phyloP scores from a whole-genome alignment of 2,329 filamentous ascomycete species.

The Microascus cirrosus region DNA sequence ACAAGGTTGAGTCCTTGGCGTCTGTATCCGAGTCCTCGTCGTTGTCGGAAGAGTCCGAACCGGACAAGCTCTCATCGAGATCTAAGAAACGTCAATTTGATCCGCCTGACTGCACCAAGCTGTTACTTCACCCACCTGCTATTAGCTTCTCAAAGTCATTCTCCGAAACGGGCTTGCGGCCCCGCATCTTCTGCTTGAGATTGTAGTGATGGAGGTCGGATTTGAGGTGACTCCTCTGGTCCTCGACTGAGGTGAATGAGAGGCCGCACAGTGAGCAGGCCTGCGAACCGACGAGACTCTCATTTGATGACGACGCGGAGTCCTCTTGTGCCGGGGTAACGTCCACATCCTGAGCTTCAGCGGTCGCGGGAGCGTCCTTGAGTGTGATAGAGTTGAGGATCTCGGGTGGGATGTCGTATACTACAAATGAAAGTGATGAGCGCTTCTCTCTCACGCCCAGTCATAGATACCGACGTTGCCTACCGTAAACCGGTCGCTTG shows the following conservation, averaged over 20 bases:
- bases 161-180: conserved; percentile 61
- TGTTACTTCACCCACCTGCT: conserved; percentile 26
- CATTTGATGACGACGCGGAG: conserved; percentile 9
- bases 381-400: conserved; percentile 2
- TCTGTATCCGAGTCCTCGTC: conserved; percentile 53
- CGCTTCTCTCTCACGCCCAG: background rate
- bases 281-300: conserved; percentile 49
- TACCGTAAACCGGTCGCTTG: conserved; percentile 4
- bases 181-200: conserved; percentile 79
- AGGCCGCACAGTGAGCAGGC: conserved; percentile 73
- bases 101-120: background rate
- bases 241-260: conserved; percentile 58
- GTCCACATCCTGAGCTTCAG: background rate
- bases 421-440: background rate
- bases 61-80: conserved; percentile 84
- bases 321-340: background rate
- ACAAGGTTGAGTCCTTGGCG: conserved; percentile 58
- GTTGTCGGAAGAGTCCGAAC: conserved; percentile 64
- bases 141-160: conserved; percentile 78
- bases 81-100: conserved; percentile 24
- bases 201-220: conserved; percentile 94
- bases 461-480: background rate
- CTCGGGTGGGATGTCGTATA: conserved; percentile 3
- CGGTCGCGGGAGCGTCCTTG: background rate
- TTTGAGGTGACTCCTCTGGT: conserved; percentile 76